These are phyloP conservation scores for Epichloe typhina DNA, from an alignment of 2,329 filamentous ascomycete species.

Conservation along the genomic window DNA sequence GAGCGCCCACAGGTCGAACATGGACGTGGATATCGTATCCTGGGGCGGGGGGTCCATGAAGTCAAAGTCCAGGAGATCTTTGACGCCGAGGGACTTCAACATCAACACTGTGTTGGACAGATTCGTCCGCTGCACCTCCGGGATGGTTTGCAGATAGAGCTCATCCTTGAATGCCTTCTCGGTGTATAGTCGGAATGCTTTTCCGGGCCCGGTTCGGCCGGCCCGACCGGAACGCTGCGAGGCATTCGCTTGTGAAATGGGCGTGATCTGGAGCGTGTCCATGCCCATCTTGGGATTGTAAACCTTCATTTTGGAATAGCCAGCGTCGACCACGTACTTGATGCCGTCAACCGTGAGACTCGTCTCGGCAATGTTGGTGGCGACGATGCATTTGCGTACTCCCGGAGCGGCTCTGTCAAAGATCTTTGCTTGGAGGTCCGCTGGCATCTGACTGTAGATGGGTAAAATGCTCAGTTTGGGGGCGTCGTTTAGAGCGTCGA, in stretches of 20 bases:
- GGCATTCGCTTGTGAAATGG: conserved; percentile 92
- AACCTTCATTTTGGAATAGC: conserved; percentile 94
- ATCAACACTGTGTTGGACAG: conserved; percentile 89
- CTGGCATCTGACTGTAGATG: conserved; percentile 99
- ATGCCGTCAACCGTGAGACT: conserved; percentile 97
- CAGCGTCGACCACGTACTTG: conserved; percentile 96
- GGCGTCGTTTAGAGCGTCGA: conserved; percentile 83
- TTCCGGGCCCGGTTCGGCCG: conserved; percentile 86
- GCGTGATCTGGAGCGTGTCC: conserved; percentile 96
- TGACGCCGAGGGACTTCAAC: conserved; percentile 87
- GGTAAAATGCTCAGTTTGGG: conserved; percentile 89
- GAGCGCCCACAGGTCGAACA: conserved; percentile 95
- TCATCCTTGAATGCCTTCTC: conserved; percentile 93
- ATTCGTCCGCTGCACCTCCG: conserved; percentile 94
- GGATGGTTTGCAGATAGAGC: conserved; percentile 91
- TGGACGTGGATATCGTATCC: conserved; percentile 91
- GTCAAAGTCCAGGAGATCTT: conserved; percentile 88
- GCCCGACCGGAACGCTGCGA: conserved; percentile 88
- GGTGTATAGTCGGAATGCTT: conserved; percentile 87
- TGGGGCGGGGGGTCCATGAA: conserved; percentile 99
- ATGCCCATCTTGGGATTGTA: conserved; percentile 99
- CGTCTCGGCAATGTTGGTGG: conserved; percentile 96
- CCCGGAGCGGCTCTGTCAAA: conserved; percentile 85
- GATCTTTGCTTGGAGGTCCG: conserved; percentile 93
- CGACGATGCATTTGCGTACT: conserved; percentile 92